phyloP scores from a whole-genome alignment of 495 filamentous ascomycete species.

The Neurospora cerealis region DNA sequence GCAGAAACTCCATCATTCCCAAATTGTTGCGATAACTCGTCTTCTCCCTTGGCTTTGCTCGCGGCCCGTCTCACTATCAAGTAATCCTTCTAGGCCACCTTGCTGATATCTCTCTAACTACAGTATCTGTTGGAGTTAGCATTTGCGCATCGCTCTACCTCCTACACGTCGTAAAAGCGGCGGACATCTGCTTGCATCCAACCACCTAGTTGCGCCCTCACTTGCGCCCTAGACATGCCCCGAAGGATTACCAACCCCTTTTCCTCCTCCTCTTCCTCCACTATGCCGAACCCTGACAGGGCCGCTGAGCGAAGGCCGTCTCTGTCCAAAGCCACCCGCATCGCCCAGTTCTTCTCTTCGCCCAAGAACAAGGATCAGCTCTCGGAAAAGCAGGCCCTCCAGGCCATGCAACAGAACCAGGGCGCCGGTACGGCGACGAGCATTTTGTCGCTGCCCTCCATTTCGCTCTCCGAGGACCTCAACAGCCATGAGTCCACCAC shows the following conservation, averaged over 20 bases:
- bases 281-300: constrained; percentile 28
- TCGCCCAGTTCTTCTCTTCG: constrained; percentile 56
- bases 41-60: background rate
- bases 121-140: constrained; percentile 12
- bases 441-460: constrained; percentile 70
- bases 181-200: background rate
- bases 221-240: constrained; percentile 30
- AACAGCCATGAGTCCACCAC: constrained; percentile 66
- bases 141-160: constrained; percentile 3
- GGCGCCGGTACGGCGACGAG: constrained; percentile 57
- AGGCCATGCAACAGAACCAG: constrained; percentile 49
- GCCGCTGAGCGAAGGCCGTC: constrained; percentile 40
- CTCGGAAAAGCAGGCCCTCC: constrained; percentile 46
- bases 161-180: background rate
- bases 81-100: background rate
- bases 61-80: background rate
- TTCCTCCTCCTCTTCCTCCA: constrained; percentile 16
- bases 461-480: constrained; percentile 75
- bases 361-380: constrained; percentile 55
- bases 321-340: constrained; percentile 46
- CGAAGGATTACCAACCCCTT: constrained; percentile 41
- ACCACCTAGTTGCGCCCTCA: background rate
- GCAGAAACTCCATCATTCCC: background rate
- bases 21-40: background rate
- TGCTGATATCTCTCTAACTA: constrained; percentile 5